Evolutionary conservation across 1,139 yeast species (phyloP).

Genomic region (Geotrichum fermentans): DNA sequence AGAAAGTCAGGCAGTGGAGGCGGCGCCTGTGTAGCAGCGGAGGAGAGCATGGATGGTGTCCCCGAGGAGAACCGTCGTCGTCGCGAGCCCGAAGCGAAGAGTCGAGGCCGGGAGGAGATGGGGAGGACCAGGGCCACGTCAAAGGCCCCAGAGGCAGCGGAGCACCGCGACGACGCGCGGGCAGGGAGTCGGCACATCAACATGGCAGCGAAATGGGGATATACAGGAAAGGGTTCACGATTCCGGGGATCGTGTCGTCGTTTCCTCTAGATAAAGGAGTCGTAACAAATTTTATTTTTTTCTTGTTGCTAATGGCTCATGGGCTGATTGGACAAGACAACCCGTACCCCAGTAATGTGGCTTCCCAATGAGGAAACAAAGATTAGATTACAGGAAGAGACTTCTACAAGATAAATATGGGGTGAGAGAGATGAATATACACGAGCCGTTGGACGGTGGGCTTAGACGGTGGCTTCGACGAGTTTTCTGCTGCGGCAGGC

Average conservation of each 20-base stretch:
- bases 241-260: background rate
- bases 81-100: slow-evolving; percentile 3
- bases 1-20: slow-evolving; percentile 7
- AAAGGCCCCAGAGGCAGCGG: background rate
- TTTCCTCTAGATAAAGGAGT: background rate
- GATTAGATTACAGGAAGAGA: too few species aligned
- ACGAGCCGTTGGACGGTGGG: too few species aligned
- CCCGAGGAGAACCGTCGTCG: slow-evolving; percentile 10
- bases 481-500: too few species aligned
- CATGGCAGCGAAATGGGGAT: slow-evolving; percentile 1
- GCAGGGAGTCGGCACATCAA: background rate
- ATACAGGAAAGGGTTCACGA: background rate
- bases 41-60: background rate
- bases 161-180: background rate
- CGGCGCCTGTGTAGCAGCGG: slow-evolving; percentile 1
- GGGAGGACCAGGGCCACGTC: background rate
- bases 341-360: slow-evolving; percentile 2
- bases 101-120: background rate
- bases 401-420: too few species aligned
- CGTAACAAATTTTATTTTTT: slow-evolving; percentile 1
- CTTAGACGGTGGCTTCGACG: too few species aligned
- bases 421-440: too few species aligned
- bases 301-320: too few species aligned
- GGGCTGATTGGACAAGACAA: slow-evolving; percentile 2
- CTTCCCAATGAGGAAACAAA: too few species aligned